Conservation (phyloP, 371 early-diverging fungal species). For the Mucor lusitanicus region DNA sequence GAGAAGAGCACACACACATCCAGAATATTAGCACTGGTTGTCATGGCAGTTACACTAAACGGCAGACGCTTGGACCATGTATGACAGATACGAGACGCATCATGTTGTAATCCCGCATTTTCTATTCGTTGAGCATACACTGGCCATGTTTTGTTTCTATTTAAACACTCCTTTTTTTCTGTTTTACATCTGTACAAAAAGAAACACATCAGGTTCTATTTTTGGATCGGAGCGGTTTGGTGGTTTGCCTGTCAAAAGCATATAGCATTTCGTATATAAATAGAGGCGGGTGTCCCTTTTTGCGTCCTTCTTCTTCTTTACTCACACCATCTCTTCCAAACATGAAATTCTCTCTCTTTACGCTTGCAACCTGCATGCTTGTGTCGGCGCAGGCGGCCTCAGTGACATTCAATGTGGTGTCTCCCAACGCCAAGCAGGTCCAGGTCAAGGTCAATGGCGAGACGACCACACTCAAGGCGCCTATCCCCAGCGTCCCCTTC, state of each 20-base stretch:
- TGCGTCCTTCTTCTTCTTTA: neutral
- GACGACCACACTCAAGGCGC: constrained; percentile 25
- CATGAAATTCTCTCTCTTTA: constrained; percentile 24
- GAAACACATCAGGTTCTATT: constrained; percentile 1
- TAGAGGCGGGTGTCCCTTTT: neutral
- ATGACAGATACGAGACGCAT: neutral
- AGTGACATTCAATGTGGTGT: constrained; percentile 51
- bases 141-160: neutral
- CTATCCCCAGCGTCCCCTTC: constrained; percentile 45
- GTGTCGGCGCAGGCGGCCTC: constrained; percentile 34
- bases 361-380: constrained; percentile 13
- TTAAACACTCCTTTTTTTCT: too few species aligned
- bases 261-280: neutral
- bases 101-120: neutral
- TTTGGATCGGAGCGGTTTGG: neutral
- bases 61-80: neutral
- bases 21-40: neutral
- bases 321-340: neutral
- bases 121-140: neutral
- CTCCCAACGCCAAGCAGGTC: constrained; percentile 44
- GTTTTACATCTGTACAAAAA: neutral
- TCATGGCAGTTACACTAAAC: too few species aligned
- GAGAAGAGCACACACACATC: neutral
- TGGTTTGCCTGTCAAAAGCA: neutral
- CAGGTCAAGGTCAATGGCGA: constrained; percentile 48